Evolutionary conservation across 768 basidiomycete genomes (phyloP).

Genomic region (Hypholoma fasciculare): DNA sequence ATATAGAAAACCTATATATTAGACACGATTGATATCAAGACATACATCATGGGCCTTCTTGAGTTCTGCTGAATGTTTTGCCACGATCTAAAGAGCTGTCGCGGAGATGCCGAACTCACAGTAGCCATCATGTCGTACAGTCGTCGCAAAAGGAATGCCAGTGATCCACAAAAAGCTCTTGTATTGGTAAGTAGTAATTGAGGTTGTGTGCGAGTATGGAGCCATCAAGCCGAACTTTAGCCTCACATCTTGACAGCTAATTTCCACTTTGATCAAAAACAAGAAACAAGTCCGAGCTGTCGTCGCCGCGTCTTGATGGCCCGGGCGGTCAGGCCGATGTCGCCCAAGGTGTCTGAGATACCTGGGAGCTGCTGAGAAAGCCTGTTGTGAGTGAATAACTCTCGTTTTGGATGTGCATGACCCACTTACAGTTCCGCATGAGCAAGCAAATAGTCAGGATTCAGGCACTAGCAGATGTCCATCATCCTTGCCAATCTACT

Average conservation of each 20-base stretch:
- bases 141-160: background rate
- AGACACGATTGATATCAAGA: slow-evolving; percentile 6
- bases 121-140: background rate
- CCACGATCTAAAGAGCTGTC: background rate
- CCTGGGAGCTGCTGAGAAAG: background rate
- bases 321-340: slow-evolving; percentile 11
- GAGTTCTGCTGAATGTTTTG: slow-evolving; percentile 1
- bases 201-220: background rate
- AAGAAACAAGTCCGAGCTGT: slow-evolving; percentile 5
- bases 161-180: background rate
- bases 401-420: slow-evolving; percentile 12
- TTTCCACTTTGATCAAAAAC: background rate
- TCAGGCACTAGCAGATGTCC: slow-evolving; percentile 18
- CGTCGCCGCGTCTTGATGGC: slow-evolving; percentile 10
- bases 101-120: background rate
- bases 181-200: background rate
- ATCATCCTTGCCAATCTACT: slow-evolving; percentile 13
- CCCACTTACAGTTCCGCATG: slow-evolving; percentile 19
- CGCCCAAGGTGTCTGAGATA: slow-evolving; percentile 4
- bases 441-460: slow-evolving; percentile 6
- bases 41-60: background rate
- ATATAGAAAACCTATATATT: slow-evolving; percentile 8
- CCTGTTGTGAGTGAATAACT: slow-evolving; percentile 6
- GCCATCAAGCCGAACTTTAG: background rate
- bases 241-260: background rate